Percentiles rank a stretch among this genome's conserved stretches.
Evolutionary conservation across 345 rosid species (phyloP).

Genomic region (Eucalyptus microcorys): DNA sequence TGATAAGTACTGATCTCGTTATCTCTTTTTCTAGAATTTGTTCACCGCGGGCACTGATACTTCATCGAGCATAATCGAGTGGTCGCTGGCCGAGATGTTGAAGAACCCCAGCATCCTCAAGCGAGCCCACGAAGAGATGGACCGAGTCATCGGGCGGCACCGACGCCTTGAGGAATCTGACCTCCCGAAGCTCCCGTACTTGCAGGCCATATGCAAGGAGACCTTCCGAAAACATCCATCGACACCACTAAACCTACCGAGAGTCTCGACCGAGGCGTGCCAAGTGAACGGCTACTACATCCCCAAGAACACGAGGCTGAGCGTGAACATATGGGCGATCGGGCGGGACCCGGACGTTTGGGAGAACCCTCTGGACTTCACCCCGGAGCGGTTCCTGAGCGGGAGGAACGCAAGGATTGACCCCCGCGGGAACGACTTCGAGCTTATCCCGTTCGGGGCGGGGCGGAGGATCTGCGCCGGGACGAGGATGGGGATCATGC

Average conservation of each 20-base stretch:
- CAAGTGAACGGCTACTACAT: slow-evolving; percentile 43
- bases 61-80: slow-evolving; percentile 58
- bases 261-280: slow-evolving; percentile 34
- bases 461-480: slow-evolving; percentile 64
- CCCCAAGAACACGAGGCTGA: slow-evolving; percentile 29
- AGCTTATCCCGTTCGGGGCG: slow-evolving; percentile 52
- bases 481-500: slow-evolving; percentile 46
- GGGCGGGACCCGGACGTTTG: slow-evolving; percentile 53
- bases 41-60: slow-evolving; percentile 67
- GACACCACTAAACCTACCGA: slow-evolving; percentile 47
- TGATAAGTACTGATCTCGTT: background rate
- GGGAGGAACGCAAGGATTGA: slow-evolving; percentile 22
- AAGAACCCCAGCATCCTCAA: slow-evolving; percentile 24
- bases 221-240: slow-evolving; percentile 49
- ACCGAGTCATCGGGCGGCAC: slow-evolving; percentile 36
- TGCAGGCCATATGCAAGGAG: slow-evolving; percentile 54
- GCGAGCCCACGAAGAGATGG: slow-evolving; percentile 52
- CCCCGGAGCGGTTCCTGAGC: slow-evolving; percentile 32
- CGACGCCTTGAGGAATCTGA: slow-evolving; percentile 45
- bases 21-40: slow-evolving; percentile 15
- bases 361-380: slow-evolving; percentile 32
- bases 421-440: slow-evolving; percentile 51
- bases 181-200: slow-evolving; percentile 31
- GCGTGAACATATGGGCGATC: slow-evolving; percentile 61
- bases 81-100: slow-evolving; percentile 52